These are phyloP conservation scores for Babesia ovis DNA, from an alignment of 169 alveolate genomes.

Conservation along the genomic window DNA sequence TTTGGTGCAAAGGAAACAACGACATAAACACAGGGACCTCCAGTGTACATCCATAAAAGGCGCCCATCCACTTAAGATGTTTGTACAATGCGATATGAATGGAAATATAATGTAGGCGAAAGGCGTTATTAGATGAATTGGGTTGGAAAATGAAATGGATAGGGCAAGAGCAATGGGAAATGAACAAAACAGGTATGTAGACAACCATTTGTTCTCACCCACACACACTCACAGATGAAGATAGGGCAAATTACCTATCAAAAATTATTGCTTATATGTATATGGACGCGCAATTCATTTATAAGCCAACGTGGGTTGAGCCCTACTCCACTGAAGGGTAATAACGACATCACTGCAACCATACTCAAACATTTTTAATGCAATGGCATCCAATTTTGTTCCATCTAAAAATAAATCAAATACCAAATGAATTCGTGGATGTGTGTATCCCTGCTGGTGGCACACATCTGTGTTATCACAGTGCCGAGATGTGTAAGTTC, in stretches of 20 bases:
- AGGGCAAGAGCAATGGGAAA: conserved; percentile 10
- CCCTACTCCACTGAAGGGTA: conserved; percentile 5
- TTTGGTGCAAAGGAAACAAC: background rate
- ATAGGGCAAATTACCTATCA: conserved; percentile 18
- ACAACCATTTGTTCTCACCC: background rate
- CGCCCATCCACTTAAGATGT: conserved; percentile 22
- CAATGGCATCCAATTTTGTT: background rate
- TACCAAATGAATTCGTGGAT: conserved; percentile 1
- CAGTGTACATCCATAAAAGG: conserved; percentile 2
- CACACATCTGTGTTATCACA: background rate
- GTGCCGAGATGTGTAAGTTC: conserved; percentile 25
- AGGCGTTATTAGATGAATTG: conserved; percentile 20
- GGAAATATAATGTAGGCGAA: conserved; percentile 4
- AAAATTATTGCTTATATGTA: conserved; percentile 35
- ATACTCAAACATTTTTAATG: background rate
- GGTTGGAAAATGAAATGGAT: conserved; percentile 50
- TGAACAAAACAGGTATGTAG: conserved; percentile 25
- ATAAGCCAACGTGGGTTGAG: conserved; percentile 43
- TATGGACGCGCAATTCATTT: conserved; percentile 54
- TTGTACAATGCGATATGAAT: background rate
- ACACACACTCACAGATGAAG: conserved; percentile 6
- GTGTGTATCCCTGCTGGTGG: conserved; percentile 10
- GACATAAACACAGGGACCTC: conserved; percentile 18
- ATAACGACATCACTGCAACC: conserved; percentile 29
- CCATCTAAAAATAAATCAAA: background rate